Percentiles rank a stretch among this genome's conserved stretches.
phyloP scores from a whole-genome alignment of 2,329 filamentous ascomycete genomes.

The Fusarium metavorans region DNA sequence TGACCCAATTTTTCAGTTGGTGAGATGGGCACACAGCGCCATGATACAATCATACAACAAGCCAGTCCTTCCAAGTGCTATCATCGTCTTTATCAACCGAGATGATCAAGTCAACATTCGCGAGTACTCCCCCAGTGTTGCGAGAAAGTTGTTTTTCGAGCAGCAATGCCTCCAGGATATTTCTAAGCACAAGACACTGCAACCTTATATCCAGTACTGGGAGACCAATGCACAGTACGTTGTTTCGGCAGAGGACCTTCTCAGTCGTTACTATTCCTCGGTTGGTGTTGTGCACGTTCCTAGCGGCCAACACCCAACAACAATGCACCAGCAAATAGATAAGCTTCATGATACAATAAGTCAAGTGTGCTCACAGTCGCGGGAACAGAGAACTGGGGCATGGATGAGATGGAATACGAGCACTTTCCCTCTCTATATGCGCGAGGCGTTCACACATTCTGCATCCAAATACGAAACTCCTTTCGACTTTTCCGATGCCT shows the following conservation, averaged over 20 bases:
- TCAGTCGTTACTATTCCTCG: not conserved
- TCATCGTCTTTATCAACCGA: not conserved
- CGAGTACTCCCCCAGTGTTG: fast-evolving
- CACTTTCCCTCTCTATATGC: not conserved
- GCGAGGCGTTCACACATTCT: not conserved
- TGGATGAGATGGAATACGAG: not conserved
- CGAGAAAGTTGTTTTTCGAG: fast-evolving
- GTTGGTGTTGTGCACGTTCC: not conserved
- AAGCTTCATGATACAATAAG: fast-evolving
- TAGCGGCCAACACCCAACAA: not conserved
- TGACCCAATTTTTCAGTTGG: not conserved
- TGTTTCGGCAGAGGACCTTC: not conserved
- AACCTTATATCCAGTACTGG: not conserved
- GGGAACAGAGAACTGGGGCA: fast-evolving
- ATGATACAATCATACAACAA: not conserved
- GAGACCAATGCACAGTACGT: fast-evolving
- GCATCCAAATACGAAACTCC: not conserved
- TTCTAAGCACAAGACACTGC: not conserved
- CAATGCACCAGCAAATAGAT: not conserved
- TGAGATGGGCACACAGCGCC: not conserved
- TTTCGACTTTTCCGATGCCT: not conserved
- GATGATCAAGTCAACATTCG: not conserved
- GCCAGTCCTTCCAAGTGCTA: not conserved
- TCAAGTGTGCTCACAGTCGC: fast-evolving
- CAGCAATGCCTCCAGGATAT: fast-evolving